Base-by-base conservation (phyloP, 2,329 filamentous ascomycete species). In the Rhynchosporium agropyri region DNA sequence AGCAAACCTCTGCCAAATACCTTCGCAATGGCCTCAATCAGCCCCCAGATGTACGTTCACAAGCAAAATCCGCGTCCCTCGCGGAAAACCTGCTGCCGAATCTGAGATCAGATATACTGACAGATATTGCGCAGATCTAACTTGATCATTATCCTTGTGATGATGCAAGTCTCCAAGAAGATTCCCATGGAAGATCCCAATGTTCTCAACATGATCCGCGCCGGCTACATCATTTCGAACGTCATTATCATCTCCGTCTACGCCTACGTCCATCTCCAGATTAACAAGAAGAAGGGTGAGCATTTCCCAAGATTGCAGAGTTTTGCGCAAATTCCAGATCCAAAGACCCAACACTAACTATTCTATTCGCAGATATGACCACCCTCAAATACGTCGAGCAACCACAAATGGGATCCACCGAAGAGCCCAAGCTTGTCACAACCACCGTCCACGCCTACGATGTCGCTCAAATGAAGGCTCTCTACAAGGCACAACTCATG, bases 341-440 rank as follows among this genome's bases (percentile, higher is more conserved):
- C 60, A n/a, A 38, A 3, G 40, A 28, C 8, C 20, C 3, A n/a
- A 12, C 20, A 42, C 43, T 49, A 31, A 53, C 45, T 55, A 13
- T 60, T 8, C 45, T 55, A 26, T 60, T 8, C n/a, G 56, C 75
- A 98, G 95, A 99, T 76, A 85, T 97, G 80, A 97, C 93, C 29
- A 97, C 95, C 3, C 88, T 99, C 76, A 98, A 99, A 81, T 99
- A 99, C 80, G 93, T 99, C 76, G 95, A 99, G 82, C 94, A 93
- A 50, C 86, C 95, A 4, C 88, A 92, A 50, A 91, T 97, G 88
- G 95, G 95, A 72, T 96, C 91, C 72, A 86, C 89, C 74, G 95
- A 98, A 79, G 93, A 97, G 80, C 89, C 90, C 76, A 97, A 97
- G 80, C 91, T 96, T 72, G 90, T 98, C 72, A 97, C 94, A 63